These are phyloP conservation scores for Arabidopsis lyrata DNA, from an alignment of 441 rosid genomes.

Conservation along the genomic window DNA sequence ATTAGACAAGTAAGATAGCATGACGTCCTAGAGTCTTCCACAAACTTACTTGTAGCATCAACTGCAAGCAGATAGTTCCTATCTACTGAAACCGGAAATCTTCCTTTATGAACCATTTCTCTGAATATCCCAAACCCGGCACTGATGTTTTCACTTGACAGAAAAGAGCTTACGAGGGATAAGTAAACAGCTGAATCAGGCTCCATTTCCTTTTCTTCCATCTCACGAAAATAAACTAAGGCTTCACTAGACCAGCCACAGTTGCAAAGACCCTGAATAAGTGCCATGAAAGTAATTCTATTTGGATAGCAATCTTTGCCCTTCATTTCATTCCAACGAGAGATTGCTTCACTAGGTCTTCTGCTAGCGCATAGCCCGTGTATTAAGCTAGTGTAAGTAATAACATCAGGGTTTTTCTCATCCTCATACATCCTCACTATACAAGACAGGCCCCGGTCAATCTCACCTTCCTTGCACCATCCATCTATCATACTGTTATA, in stretches of 20 bases:
- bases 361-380: conserved; percentile 71
- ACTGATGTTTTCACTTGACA: conserved; percentile 50
- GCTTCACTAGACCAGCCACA: conserved; percentile 72
- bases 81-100: conserved; percentile 57
- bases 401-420: conserved; percentile 69
- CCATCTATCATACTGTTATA: conserved; percentile 84
- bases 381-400: conserved; percentile 73
- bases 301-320: conserved; percentile 58
- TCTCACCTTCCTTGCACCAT: conserved; percentile 73
- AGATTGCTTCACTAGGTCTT: conserved; percentile 76
- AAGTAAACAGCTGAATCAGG: conserved; percentile 71
- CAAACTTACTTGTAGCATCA: conserved; percentile 61
- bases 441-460: conserved; percentile 64
- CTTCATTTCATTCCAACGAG: conserved; percentile 73
- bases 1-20: conserved; percentile 57
- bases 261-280: conserved; percentile 83
- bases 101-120: conserved; percentile 67
- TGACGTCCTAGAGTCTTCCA: conserved; percentile 62
- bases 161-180: conserved; percentile 57
- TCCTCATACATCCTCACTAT: conserved; percentile 60
- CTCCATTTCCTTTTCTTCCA: conserved; percentile 70
- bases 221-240: conserved; percentile 60
- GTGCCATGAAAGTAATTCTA: conserved; percentile 69
- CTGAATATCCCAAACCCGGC: conserved; percentile 63
- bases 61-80: conserved; percentile 54